These are phyloP conservation scores for Clitoria ternatea DNA, from an alignment of 306 rosid species.

Conservation along the genomic window DNA sequence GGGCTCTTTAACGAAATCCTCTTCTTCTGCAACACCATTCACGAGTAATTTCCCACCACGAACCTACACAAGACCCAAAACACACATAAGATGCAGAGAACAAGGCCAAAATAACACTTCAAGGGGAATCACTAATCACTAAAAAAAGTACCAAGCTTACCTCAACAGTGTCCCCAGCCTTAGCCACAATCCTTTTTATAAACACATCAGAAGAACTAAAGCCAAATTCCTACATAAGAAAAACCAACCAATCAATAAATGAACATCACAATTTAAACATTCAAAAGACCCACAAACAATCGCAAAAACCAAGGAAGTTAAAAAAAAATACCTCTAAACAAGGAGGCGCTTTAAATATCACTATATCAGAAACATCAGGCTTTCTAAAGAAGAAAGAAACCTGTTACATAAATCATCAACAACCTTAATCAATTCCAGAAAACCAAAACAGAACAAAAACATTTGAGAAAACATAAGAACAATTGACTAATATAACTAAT, in stretches of 20 bases:
- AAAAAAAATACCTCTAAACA: slow-evolving; percentile 54
- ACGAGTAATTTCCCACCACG: slow-evolving; percentile 71
- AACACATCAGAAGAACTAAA: slow-evolving; percentile 64
- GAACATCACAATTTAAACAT: background rate
- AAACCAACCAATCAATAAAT: background rate
- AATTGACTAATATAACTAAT: background rate
- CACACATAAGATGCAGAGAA: slow-evolving; percentile 8
- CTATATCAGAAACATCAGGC: slow-evolving; percentile 91
- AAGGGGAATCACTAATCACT: background rate
- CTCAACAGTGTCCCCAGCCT: slow-evolving; percentile 85
- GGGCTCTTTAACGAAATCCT: slow-evolving; percentile 74
- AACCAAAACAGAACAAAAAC: background rate
- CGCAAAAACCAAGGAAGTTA: background rate
- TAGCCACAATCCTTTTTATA: slow-evolving; percentile 88
- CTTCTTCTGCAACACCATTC: slow-evolving; percentile 67
- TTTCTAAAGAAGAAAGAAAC: slow-evolving; percentile 78
- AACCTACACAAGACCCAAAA: slow-evolving; percentile 44
- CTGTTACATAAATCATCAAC: slow-evolving; percentile 46
- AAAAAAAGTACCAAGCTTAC: slow-evolving; percentile 33
- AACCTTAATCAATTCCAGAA: background rate
- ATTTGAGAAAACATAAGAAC: background rate
- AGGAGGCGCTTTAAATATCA: slow-evolving; percentile 83
- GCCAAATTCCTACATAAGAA: slow-evolving; percentile 55
- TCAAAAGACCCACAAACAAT: background rate
- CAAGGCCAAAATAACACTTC: background rate